Evolutionary conservation across 345 rosid genomes (phyloP).

Genomic region (Euphorbia lathyris): DNA sequence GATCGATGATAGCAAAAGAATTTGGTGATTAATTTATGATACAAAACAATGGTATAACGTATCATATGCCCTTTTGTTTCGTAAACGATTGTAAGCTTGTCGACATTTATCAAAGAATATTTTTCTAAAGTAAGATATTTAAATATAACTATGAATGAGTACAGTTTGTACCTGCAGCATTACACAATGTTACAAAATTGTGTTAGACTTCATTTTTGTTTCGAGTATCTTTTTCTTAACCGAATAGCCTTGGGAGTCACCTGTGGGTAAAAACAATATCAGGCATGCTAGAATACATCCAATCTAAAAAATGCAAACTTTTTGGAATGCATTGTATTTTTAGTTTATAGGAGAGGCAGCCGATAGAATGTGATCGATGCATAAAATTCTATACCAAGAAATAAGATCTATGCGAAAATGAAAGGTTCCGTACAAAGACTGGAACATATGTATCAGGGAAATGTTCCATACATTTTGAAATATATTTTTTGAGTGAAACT

Average conservation of each 20-base stretch:
- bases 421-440: too few relatives aligned
- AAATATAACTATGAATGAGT: conserved; percentile 5
- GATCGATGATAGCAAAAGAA: too few relatives aligned
- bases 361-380: too few relatives aligned
- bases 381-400: too few relatives aligned
- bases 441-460: not conserved
- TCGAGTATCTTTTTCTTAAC: conserved; percentile 75
- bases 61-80: conserved; percentile 8
- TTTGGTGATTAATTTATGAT: too few relatives aligned
- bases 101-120: conserved; percentile 2
- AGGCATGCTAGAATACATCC: too few relatives aligned
- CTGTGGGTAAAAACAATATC: conserved; percentile 32
- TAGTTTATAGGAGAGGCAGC: too few relatives aligned
- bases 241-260: conserved; percentile 91
- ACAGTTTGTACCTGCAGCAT: conserved; percentile 7
- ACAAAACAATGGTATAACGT: not conserved
- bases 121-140: not conserved
- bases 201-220: conserved; percentile 33
- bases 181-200: conserved; percentile 20
- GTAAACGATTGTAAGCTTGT: not conserved
- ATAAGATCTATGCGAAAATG: too few relatives aligned
- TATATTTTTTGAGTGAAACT: not conserved
- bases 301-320: not conserved
- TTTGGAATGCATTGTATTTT: not conserved
- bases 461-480: not conserved